Base-by-base conservation (phyloP, 495 filamentous ascomycete genomes). In the Aspergillus egyptiacus region DNA sequence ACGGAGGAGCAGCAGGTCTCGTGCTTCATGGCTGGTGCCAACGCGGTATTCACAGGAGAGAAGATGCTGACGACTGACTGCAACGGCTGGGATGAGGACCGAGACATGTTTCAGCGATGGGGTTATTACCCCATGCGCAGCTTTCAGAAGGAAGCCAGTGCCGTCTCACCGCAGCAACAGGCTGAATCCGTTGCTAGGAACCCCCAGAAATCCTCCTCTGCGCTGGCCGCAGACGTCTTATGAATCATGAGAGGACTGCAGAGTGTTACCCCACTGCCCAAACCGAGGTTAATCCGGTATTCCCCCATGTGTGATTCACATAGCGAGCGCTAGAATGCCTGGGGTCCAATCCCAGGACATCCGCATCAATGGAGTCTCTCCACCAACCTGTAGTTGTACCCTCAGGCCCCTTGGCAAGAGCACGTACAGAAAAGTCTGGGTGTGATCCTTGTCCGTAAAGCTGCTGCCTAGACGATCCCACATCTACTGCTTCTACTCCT, bases 1-100 rank as follows among this genome's bases (percentile, higher is more conserved):
- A 70, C 73, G 14, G 88, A 94, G 68, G 87, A 88, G 64, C 82
- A 91, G 69, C 88, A 94, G 67, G 78, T 85, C 17, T 63, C 87
- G 50, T 91, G 87, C 59, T 94, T 91, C 64, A 78, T 83, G 75
- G 86, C 88, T 0, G 88, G 88, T 20, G 88, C 88, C 0, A 94
- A 94, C 61, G 88, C 88, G 10, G 79, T 94, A 6, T 94, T 94
- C 63, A 94, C 88, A 1, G 88, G 88, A 15, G 88, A 94, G 70
- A 91, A 88, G 75, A 91, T 94, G 88, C 59, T 91, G 70, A 94
- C 88, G 14, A 91, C 88, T 0, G 84, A 85, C 46, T 91, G 87
- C 61, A 89, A 83, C 53, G 88, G 87, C 4, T 94, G 86, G 85
- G 87, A 89, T 53, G 86, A 90, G 67, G 88, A 94, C 55, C 80